These are phyloP conservation scores for Tuctoria greenei DNA, from an alignment of 176 grass and related monocot species.

Conservation along the genomic window DNA sequence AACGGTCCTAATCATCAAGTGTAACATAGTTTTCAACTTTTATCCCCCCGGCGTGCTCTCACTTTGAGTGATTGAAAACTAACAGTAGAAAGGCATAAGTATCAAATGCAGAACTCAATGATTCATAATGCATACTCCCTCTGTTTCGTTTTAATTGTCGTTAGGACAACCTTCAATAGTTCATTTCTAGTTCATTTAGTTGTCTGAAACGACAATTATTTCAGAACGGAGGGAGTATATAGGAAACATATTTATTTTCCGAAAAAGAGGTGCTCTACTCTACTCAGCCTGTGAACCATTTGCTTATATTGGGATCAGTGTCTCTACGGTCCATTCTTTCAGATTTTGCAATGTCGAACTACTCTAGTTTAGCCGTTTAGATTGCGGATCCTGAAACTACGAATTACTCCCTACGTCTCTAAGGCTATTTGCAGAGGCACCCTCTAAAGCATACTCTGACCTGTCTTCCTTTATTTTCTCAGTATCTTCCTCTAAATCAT, in stretches of 20 bases:
- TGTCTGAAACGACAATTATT: too few species aligned
- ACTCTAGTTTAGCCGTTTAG: neutral
- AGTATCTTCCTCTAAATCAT: too few species aligned
- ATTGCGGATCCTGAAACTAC: neutral
- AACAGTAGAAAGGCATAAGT: neutral
- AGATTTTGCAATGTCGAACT: neutral
- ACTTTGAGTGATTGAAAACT: slow-evolving; percentile 11
- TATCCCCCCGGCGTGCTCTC: neutral
- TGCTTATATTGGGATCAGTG: neutral
- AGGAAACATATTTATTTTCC: neutral
- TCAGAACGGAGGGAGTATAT: too few species aligned
- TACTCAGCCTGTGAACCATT: neutral
- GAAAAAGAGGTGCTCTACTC: neutral
- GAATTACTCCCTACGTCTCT: too few species aligned
- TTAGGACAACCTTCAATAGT: too few species aligned
- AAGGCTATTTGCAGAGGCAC: too few species aligned
- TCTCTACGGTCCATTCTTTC: too few species aligned
- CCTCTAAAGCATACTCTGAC: too few species aligned
- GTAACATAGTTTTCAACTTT: slow-evolving; percentile 22
- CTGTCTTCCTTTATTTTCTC: too few species aligned
- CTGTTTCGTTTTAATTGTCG: too few species aligned
- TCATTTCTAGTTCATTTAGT: too few species aligned
- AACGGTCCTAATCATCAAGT: neutral
- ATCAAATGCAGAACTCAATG: neutral
- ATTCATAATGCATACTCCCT: too few species aligned